Evolutionary conservation across 192 early-diverging fungal species (phyloP), one percentile per base, ranked within the genome.

Genomic region (Mortierella alpina): DNA sequence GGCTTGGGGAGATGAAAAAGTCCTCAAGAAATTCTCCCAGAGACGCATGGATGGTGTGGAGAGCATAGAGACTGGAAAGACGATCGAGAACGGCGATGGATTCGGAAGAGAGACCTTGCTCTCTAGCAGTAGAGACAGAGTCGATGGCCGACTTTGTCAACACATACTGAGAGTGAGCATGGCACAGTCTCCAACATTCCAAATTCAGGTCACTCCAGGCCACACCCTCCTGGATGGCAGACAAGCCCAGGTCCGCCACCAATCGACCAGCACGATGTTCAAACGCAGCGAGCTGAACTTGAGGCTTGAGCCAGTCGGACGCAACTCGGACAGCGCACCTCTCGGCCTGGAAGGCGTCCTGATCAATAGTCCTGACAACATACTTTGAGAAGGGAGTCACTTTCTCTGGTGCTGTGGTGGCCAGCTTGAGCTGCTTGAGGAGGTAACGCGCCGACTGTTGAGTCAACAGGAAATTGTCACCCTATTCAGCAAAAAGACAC

Each of bases 391-490:
- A 83, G 2, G 63, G 48, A 5, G 74, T 73, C 59, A 78, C 46
- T 23, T 73, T 77, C 50, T 84, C 61, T 15, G 78, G 70, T 10
- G 81, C 86, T 4, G 75, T 70, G 14, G 85, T 66, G 8, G 91
- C 68, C 1, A 49, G 59, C 52, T 85, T 86, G 44, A 92, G 66
- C 68, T 90, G 88, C 64, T 90, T 93, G 42, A 96, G 50, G 17
- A 96, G 67, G 77, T 88, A 93, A 22, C 93, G 87, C 17, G 88
- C 86, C 0, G 90, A 89, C 76, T 96, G 95, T 75, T 96, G 95
- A 11, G 82, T 81, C 56, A 88, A 64, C 42, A 88, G 59, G 51
- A 80, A 91, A 77, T 94, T 94, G 61, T 94, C 93, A 54, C 93
- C 93, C 76, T 94, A 48, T 40, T n/a, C 47, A 51, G 44, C 23